phyloP scores from a whole-genome alignment of 2,329 filamentous ascomycete species.

The Alternaria consortialis region DNA sequence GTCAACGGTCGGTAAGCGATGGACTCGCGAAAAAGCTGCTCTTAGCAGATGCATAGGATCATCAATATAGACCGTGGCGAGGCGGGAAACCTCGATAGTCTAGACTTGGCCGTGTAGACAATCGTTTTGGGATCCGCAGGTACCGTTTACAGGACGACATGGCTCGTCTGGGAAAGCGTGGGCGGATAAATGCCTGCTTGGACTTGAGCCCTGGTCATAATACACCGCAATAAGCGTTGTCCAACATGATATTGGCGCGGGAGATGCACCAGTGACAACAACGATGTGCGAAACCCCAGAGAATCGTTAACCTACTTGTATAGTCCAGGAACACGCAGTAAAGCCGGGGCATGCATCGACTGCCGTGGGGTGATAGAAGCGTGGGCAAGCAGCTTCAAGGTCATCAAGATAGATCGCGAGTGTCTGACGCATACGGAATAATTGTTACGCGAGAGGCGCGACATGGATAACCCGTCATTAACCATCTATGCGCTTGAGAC shows the following conservation, averaged over 20 bases:
- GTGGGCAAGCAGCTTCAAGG: slow-evolving; percentile 20
- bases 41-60: background rate
- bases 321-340: slow-evolving; percentile 6
- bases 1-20: background rate
- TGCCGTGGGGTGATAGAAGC: slow-evolving; percentile 11
- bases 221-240: slow-evolving; percentile 2
- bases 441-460: background rate
- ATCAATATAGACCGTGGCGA: background rate
- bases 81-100: background rate
- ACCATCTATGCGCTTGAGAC: slow-evolving; percentile 3
- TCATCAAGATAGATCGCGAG: slow-evolving; percentile 8
- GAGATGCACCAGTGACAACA: slow-evolving; percentile 9
- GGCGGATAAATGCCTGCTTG: slow-evolving; percentile 1
- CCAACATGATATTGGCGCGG: slow-evolving; percentile 1
- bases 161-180: background rate
- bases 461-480: slow-evolving; percentile 28
- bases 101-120: background rate
- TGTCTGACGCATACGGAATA: background rate
- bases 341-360: slow-evolving; percentile 3
- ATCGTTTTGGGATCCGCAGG: background rate
- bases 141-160: slow-evolving; percentile 1
- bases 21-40: background rate
- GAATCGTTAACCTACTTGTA: slow-evolving; percentile 1
- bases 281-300: background rate
- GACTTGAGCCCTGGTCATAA: slow-evolving; percentile 13